Percentiles rank a stretch among this genome's conserved stretches.
Conservation (phyloP, 2,329 filamentous ascomycete species). For the Amphichorda felina region DNA sequence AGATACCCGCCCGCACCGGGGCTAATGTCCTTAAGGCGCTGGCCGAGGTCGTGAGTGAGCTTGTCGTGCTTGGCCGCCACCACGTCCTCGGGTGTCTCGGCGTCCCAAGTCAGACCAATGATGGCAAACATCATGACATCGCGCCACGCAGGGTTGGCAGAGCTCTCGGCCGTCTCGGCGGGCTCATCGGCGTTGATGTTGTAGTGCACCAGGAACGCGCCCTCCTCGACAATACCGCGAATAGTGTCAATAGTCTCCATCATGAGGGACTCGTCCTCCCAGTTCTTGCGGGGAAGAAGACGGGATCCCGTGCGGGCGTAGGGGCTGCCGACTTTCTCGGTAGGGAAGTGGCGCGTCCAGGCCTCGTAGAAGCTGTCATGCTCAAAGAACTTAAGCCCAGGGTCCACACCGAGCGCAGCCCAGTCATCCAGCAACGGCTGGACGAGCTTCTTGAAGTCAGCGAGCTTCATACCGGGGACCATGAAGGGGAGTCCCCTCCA, state of each 20-base stretch:
- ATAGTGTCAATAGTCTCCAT: slow-evolving; percentile 10
- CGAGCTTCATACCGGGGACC: slow-evolving; percentile 19
- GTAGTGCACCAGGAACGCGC: slow-evolving; percentile 11
- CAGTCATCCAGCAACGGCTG: slow-evolving; percentile 17
- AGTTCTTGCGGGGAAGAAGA: slow-evolving; percentile 22
- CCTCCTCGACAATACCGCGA: slow-evolving; percentile 10
- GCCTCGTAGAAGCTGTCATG: slow-evolving; percentile 21
- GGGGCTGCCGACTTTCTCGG: slow-evolving; percentile 8
- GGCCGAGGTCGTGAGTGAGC: slow-evolving; percentile 16
- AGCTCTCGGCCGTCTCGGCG: slow-evolving; percentile 13
- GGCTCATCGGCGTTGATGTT: slow-evolving; percentile 11
- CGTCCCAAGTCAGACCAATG: slow-evolving; percentile 9
- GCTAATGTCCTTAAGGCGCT: slow-evolving; percentile 14
- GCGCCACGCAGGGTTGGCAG: slow-evolving; percentile 35
- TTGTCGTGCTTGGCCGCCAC: slow-evolving; percentile 12
- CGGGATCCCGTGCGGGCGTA: slow-evolving; percentile 19
- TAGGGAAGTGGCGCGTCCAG: slow-evolving; percentile 26
- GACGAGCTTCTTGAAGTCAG: slow-evolving; percentile 18
- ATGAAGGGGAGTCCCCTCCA: slow-evolving; percentile 21
- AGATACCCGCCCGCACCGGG: slow-evolving; percentile 13
- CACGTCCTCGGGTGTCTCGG: slow-evolving; percentile 5
- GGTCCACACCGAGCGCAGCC: slow-evolving; percentile 13
- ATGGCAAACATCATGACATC: slow-evolving; percentile 22
- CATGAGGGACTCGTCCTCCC: slow-evolving; percentile 7
- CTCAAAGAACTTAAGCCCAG: slow-evolving; percentile 18